Percentiles rank a stretch among this genome's conserved stretches.
Conservation (phyloP, 164 flowering plant species). For the Cinnamomum chago region DNA sequence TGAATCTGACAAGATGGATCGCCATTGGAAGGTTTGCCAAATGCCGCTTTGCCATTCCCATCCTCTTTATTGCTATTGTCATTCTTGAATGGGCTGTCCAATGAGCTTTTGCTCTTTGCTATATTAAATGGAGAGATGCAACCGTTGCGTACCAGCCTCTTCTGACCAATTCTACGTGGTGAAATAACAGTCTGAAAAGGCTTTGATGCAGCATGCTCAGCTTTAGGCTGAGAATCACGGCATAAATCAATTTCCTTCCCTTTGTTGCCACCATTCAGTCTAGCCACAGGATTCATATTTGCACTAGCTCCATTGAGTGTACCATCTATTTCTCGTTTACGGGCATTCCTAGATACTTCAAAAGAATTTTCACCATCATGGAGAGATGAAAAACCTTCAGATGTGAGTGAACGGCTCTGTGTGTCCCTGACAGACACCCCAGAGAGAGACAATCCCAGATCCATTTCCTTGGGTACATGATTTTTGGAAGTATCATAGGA, state of each 20-base stretch:
- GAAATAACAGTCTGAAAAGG: conserved; percentile 16
- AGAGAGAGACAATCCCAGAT: conserved; percentile 15
- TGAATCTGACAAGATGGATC: conserved; percentile 15
- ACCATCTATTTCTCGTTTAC: conserved; percentile 26
- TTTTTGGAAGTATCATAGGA: conserved; percentile 8
- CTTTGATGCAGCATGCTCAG: conserved; percentile 4
- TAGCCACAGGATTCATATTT: neutral
- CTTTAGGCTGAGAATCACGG: conserved; percentile 16
- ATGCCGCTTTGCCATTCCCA: conserved; percentile 1
- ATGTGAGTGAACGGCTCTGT: neutral
- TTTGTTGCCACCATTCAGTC: neutral
- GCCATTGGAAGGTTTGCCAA: neutral
- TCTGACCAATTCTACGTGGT: conserved; percentile 41
- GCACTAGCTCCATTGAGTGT: conserved; percentile 8
- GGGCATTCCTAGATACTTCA: conserved; percentile 5
- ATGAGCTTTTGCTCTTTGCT: conserved; percentile 39
- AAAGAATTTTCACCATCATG: conserved; percentile 8
- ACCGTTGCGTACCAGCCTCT: conserved; percentile 78
- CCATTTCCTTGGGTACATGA: conserved; percentile 14
- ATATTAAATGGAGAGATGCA: conserved; percentile 79
- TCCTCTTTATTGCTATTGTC: conserved; percentile 16
- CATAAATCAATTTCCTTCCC: conserved; percentile 19
- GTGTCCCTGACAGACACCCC: neutral
- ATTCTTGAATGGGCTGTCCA: conserved; percentile 15
- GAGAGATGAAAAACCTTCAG: conserved; percentile 11